A percentile compares a stretch with the other conserved stretches of the same genome.
Evolutionary conservation across 768 basidiomycete genomes (phyloP).

Genomic region (Phlebiopsis flavidoalba): DNA sequence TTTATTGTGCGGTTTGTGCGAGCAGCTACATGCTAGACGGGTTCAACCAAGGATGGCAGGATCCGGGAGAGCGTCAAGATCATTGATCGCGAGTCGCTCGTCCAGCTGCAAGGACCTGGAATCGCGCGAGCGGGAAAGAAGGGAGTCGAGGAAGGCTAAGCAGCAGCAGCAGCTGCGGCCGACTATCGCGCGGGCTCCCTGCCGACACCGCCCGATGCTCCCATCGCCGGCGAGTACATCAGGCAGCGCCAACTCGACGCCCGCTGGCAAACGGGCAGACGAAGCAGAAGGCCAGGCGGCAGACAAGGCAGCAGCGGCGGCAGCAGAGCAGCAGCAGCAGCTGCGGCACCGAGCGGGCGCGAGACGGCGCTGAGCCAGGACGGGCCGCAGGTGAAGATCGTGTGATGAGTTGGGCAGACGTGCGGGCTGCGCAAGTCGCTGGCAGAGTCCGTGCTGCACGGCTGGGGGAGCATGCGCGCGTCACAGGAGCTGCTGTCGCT

Average conservation of each 20-base stretch:
- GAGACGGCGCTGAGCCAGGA: background rate
- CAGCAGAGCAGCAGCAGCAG: too few species aligned
- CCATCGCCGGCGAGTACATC: slow-evolving; percentile 73
- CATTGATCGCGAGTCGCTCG: slow-evolving; percentile 10
- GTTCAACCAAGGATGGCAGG: slow-evolving; percentile 58
- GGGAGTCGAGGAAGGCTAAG: slow-evolving; percentile 15
- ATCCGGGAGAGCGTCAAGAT: slow-evolving; percentile 31
- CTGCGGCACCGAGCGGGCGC: too few species aligned
- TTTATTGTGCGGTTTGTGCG: slow-evolving; percentile 27
- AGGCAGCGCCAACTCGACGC: slow-evolving; percentile 75
- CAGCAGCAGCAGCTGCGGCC: too few species aligned
- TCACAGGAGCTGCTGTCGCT: slow-evolving; percentile 47
- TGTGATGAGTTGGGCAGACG: background rate
- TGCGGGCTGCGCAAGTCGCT: slow-evolving; percentile 9
- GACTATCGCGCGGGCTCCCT: background rate
- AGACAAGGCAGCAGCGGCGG: background rate
- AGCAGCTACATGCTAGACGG: slow-evolving; percentile 74
- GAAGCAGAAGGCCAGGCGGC: slow-evolving; percentile 4
- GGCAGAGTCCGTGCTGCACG: slow-evolving; percentile 7
- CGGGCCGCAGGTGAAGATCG: background rate
- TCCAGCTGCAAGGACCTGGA: slow-evolving; percentile 6
- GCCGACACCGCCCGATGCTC: slow-evolving; percentile 58
- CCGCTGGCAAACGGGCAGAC: slow-evolving; percentile 42
- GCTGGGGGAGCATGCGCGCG: background rate
- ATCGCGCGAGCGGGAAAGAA: background rate